Evolutionary conservation across 371 early-diverging fungal species (phyloP).

Genomic region (Mucor irregularis): DNA sequence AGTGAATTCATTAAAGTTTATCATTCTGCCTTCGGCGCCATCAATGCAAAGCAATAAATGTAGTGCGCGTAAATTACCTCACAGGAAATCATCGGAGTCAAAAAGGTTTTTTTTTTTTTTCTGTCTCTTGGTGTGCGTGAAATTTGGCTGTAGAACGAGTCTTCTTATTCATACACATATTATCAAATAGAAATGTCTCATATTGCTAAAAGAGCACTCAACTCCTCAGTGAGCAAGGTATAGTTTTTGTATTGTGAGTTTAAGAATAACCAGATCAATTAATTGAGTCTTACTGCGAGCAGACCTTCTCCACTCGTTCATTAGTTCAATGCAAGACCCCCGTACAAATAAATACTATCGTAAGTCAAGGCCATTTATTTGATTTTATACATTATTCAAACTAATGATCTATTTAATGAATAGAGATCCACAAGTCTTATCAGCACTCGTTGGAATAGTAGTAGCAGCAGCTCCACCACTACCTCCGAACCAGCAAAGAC

Average conservation of each 20-base stretch:
- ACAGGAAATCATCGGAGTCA: too few species aligned
- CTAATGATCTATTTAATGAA: not conserved
- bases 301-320: slow-evolving; percentile 3
- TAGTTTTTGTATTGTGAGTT: too few species aligned
- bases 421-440: slow-evolving; percentile 5
- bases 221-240: not conserved
- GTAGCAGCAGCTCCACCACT: not conserved
- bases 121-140: too few species aligned
- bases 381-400: not conserved
- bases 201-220: slow-evolving; percentile 5
- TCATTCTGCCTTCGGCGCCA: too few species aligned
- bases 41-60: too few species aligned
- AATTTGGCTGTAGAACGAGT: too few species aligned
- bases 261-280: too few species aligned
- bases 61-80: too few species aligned
- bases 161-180: not conserved
- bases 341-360: slow-evolving; percentile 6
- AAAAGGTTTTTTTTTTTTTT: not conserved
- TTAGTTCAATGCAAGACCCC: slow-evolving; percentile 12
- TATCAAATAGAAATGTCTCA: slow-evolving; percentile 5
- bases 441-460: slow-evolving; percentile 8
- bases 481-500: not conserved
- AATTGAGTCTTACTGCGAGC: too few species aligned
- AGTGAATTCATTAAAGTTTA: too few species aligned
- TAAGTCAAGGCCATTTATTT: not conserved